phyloP scores from a whole-genome alignment of 2,329 filamentous ascomycete genomes.

The Ophidiomyces ophidiicola region DNA sequence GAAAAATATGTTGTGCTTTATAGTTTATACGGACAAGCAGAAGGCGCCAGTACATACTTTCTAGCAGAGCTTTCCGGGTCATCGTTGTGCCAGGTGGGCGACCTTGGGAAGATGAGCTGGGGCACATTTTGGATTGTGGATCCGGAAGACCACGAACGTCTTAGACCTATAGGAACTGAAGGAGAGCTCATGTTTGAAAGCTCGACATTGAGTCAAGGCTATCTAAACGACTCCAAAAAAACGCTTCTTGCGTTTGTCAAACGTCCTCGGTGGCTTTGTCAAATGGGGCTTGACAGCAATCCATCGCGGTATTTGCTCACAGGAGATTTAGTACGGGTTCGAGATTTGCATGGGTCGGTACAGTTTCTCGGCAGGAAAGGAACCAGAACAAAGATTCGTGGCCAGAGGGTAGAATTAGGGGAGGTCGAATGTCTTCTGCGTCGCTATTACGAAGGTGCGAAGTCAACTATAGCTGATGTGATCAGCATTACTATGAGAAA shows the following conservation, averaged over 20 bases:
- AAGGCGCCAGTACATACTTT: slow-evolving; percentile 12
- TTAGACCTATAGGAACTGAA: slow-evolving; percentile 5
- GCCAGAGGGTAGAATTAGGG: not conserved
- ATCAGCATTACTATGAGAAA: not conserved
- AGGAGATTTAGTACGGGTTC: slow-evolving; percentile 17
- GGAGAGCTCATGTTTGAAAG: slow-evolving; percentile 12
- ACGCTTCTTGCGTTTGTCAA: slow-evolving; percentile 8
- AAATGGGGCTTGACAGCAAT: not conserved
- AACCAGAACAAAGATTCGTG: slow-evolving; percentile 46
- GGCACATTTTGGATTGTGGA: slow-evolving; percentile 10
- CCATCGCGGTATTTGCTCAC: slow-evolving; percentile 9
- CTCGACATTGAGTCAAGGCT: slow-evolving; percentile 9
- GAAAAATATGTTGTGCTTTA: slow-evolving; percentile 22
- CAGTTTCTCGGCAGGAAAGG: slow-evolving; percentile 47
- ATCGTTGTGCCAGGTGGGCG: slow-evolving; percentile 39
- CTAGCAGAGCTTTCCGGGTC: slow-evolving; percentile 2
- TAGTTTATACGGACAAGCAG: slow-evolving; percentile 22
- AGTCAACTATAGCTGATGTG: too few relatives aligned
- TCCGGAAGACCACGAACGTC: slow-evolving; percentile 7
- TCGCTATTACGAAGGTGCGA: too few relatives aligned
- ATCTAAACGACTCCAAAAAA: slow-evolving; percentile 7
- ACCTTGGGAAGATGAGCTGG: slow-evolving; percentile 3
- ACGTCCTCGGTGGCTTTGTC: slow-evolving; percentile 8
- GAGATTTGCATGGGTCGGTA: slow-evolving; percentile 24
- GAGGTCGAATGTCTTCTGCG: not conserved